A percentile compares a stretch with the other conserved stretches of the same genome.
Evolutionary conservation across 768 basidiomycete genomes (phyloP).

Genomic region (Russula foetens): DNA sequence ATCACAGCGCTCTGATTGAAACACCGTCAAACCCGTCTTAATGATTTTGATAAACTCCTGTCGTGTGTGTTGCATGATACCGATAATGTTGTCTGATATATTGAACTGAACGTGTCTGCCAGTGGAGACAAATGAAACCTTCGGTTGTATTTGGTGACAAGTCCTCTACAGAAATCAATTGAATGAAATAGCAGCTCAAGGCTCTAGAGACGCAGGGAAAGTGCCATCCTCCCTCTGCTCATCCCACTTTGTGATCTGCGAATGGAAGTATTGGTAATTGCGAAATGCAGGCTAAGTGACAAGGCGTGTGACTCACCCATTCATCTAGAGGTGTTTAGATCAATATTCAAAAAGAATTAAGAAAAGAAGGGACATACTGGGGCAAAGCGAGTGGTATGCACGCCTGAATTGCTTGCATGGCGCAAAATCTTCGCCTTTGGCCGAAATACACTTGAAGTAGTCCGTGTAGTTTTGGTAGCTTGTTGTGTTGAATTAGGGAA

Average conservation of each 20-base stretch:
- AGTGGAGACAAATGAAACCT: neutral
- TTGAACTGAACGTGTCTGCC: neutral
- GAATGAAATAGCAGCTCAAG: slow-evolving; percentile 31
- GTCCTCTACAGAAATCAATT: slow-evolving; percentile 1
- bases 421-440: slow-evolving; percentile 97
- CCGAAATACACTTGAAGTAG: slow-evolving; percentile 95
- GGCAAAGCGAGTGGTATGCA: slow-evolving; percentile 94
- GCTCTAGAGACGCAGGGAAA: slow-evolving; percentile 88
- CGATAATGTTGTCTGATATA: neutral
- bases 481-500: neutral
- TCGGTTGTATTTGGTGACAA: neutral
- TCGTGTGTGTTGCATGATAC: too few species aligned
- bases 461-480: slow-evolving; percentile 97
- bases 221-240: slow-evolving; percentile 90
- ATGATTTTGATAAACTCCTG: too few species aligned
- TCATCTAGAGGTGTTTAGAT: slow-evolving; percentile 48
- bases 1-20: neutral
- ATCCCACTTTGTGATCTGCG: slow-evolving; percentile 80
- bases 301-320: slow-evolving; percentile 55
- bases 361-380: slow-evolving; percentile 56
- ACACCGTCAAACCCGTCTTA: too few species aligned
- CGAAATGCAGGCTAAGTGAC: neutral
- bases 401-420: slow-evolving; percentile 98
- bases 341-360: neutral
- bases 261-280: slow-evolving; percentile 1